phyloP scores from a whole-genome alignment of 768 basidiomycete species.

The Xerocomus spinulosus region DNA sequence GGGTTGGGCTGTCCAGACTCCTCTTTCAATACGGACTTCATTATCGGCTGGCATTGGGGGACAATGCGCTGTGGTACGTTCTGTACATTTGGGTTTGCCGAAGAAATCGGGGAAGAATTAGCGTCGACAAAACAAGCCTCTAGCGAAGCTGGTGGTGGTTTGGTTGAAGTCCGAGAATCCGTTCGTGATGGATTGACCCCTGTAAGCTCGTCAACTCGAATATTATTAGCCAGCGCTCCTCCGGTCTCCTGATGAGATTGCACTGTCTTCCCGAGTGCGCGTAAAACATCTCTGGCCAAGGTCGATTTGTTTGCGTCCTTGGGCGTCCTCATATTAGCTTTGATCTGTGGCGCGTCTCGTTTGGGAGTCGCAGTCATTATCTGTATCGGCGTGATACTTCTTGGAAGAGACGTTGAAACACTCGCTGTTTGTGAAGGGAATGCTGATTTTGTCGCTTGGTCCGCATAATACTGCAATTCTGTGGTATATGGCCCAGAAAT shows the following conservation, averaged over 20 bases:
- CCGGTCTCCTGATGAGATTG: slow-evolving; percentile 7
- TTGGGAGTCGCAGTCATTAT: slow-evolving; percentile 6
- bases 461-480: slow-evolving; percentile 22
- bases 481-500: slow-evolving; percentile 3
- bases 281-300: slow-evolving; percentile 54
- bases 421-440: slow-evolving; percentile 2
- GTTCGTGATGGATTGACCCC: background rate
- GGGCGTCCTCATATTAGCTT: slow-evolving; percentile 21
- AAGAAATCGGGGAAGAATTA: background rate
- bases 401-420: background rate
- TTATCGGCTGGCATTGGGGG: background rate
- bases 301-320: slow-evolving; percentile 45
- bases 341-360: background rate
- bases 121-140: background rate
- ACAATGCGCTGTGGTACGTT: background rate
- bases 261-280: slow-evolving; percentile 39
- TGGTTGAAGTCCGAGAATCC: background rate
- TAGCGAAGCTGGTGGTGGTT: background rate
- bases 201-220: background rate
- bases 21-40: slow-evolving; percentile 1
- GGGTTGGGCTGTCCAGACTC: background rate
- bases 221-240: background rate
- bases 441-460: slow-evolving; percentile 11
- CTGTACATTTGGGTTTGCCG: background rate
- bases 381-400: background rate